Conservation (phyloP, 257 asterid species). For the Solanum clarkiae region DNA sequence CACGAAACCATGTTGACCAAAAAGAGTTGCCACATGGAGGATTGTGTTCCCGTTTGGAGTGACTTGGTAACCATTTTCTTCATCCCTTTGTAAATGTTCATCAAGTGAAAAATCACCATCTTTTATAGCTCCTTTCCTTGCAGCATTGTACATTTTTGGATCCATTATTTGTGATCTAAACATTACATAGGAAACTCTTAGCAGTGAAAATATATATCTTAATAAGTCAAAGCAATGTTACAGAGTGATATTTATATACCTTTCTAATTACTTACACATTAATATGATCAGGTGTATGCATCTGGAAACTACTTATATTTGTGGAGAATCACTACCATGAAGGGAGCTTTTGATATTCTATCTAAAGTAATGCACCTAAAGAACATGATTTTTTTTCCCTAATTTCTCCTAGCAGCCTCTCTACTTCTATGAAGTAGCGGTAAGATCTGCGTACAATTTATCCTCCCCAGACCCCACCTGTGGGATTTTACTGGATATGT, state of each 20-base stretch:
- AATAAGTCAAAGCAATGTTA: not conserved
- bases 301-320: not conserved
- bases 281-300: not conserved
- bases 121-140: not conserved
- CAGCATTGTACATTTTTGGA: not conserved
- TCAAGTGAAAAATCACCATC: not conserved
- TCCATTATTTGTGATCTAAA: not conserved
- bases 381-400: too few relatives aligned
- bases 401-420: too few relatives aligned
- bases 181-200: too few relatives aligned
- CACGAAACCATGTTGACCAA: not conserved
- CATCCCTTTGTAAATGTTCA: not conserved
- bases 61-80: not conserved
- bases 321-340: not conserved
- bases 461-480: too few relatives aligned
- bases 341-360: too few relatives aligned
- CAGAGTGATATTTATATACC: too few relatives aligned
- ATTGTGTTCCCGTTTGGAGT: constrained; percentile 6
- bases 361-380: too few relatives aligned
- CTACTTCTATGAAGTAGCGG: too few relatives aligned
- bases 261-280: too few relatives aligned
- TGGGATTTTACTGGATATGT: too few relatives aligned
- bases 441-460: too few relatives aligned
- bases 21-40: constrained; percentile 10
- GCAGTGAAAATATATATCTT: too few relatives aligned